These are phyloP conservation scores for Botrytis tulipae DNA, from an alignment of 2,329 filamentous ascomycete species.

Conservation along the genomic window DNA sequence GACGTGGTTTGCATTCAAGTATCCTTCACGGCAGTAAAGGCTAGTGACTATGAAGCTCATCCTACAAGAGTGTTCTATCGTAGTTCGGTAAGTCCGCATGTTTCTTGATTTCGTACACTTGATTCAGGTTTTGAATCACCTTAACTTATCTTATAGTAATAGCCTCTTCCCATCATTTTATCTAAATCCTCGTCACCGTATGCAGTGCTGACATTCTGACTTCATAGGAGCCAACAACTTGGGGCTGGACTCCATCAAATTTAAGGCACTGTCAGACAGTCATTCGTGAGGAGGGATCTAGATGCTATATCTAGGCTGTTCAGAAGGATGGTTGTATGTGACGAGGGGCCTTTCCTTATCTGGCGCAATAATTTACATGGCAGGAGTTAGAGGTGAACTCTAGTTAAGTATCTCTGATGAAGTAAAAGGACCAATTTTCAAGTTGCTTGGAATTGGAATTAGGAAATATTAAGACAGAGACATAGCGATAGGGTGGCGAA, in stretches of 20 bases:
- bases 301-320: background rate
- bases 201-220: background rate
- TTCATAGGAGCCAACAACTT: background rate
- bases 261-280: background rate
- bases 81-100: background rate
- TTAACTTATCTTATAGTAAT: no score
- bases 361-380: background rate
- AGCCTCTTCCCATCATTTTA: background rate
- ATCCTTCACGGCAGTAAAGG: background rate
- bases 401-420: background rate
- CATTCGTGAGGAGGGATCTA: background rate
- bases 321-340: no score
- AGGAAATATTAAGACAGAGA: background rate
- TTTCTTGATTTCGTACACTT: background rate
- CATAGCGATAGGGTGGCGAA: background rate
- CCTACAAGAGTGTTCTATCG: background rate
- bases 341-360: background rate
- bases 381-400: no score
- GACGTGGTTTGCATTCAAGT: background rate
- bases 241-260: slow-evolving; percentile 6
- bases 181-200: fast-evolving
- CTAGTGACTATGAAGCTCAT: background rate
- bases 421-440: no score
- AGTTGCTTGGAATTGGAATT: background rate
- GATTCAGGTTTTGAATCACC: background rate